phyloP scores from a whole-genome alignment of 2,329 filamentous ascomycete species.

The Botrytis elliptica region DNA sequence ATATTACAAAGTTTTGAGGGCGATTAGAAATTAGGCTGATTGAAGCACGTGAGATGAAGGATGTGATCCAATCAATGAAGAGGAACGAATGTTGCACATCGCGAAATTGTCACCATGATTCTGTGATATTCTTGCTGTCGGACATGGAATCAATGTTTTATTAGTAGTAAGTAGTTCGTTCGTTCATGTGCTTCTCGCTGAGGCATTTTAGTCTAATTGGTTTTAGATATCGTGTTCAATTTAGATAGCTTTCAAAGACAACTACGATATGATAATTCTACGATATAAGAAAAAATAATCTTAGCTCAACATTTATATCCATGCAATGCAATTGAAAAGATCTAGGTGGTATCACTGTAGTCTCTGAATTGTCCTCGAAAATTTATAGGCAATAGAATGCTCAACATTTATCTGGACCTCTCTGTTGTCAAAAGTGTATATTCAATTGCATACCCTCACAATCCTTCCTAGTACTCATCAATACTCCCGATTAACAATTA shows the following conservation, averaged over 20 bases:
- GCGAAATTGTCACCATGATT: background rate
- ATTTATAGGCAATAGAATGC: background rate
- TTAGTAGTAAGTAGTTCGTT: background rate
- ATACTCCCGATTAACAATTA: background rate
- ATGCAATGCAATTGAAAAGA: background rate
- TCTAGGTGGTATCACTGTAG: background rate
- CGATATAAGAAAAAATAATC: background rate
- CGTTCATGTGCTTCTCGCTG: background rate
- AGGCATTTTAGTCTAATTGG: background rate
- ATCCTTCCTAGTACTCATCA: background rate
- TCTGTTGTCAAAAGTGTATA: background rate
- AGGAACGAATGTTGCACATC: background rate
- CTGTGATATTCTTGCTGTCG: background rate
- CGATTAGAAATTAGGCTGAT: too few relatives aligned
- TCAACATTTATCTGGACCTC: background rate
- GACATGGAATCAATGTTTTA: background rate
- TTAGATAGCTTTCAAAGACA: background rate
- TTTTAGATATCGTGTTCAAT: background rate
- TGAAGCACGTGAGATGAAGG: background rate
- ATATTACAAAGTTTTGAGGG: rapidly evolving
- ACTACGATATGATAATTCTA: background rate
- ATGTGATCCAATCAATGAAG: background rate
- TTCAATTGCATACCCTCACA: background rate
- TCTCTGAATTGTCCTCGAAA: too few relatives aligned
- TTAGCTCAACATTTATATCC: background rate